Percentiles rank a stretch among this genome's conserved stretches.
Conservation (phyloP, 768 basidiomycete species). For the Amanita exitialis region DNA sequence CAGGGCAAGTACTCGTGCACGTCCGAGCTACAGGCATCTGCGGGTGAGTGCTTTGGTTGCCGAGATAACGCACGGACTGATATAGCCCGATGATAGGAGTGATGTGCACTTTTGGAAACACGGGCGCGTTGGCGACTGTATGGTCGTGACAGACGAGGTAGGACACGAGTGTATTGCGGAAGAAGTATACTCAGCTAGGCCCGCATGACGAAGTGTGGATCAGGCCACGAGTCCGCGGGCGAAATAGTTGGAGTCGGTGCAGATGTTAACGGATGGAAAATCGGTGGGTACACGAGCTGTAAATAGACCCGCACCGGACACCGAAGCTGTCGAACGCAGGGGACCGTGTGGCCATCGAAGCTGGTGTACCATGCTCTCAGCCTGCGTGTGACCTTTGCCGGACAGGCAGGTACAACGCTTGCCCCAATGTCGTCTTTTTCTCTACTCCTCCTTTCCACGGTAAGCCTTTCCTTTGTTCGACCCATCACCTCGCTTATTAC, state of each 20-base stretch:
- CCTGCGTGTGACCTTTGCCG: constrained; percentile 53
- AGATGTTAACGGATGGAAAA: constrained; percentile 58
- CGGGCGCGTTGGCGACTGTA: constrained; percentile 57
- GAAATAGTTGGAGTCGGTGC: constrained; percentile 56
- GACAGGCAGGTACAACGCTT: constrained; percentile 57
- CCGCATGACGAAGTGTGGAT: constrained; percentile 37
- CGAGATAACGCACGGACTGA: not conserved
- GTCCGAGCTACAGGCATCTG: constrained; percentile 64
- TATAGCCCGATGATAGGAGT: constrained; percentile 29
- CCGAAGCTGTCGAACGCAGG: constrained; percentile 20
- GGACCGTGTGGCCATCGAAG: constrained; percentile 62
- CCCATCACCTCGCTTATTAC: not conserved
- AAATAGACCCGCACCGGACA: not conserved
- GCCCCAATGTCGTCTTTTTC: constrained; percentile 52
- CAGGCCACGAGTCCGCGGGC: constrained; percentile 64
- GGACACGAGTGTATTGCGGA: constrained; percentile 2
- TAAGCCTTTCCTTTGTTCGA: constrained; percentile 10
- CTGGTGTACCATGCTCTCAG: constrained; percentile 58
- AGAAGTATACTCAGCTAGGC: not conserved
- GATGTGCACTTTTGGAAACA: constrained; percentile 72
- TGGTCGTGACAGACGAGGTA: constrained; percentile 62
- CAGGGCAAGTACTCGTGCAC: constrained; percentile 57
- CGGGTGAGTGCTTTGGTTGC: constrained; percentile 32
- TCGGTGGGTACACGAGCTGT: constrained; percentile 21
- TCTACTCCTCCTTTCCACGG: constrained; percentile 65